Percentiles rank a stretch among this genome's conserved stretches.
Evolutionary conservation across 1,139 yeast species (phyloP).

Genomic region (Williopsis jadinii): DNA sequence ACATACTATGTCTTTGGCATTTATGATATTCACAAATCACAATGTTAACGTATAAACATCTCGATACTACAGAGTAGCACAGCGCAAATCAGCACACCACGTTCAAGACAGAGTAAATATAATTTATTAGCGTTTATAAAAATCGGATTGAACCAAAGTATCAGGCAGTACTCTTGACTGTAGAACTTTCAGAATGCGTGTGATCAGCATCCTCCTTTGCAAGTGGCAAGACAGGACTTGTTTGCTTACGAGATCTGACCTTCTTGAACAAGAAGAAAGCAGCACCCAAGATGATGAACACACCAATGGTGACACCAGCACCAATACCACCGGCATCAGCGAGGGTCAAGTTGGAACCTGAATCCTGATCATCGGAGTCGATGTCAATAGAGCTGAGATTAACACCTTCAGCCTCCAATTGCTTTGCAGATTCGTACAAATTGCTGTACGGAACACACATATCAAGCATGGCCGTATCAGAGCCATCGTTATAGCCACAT

Average conservation of each 20-base stretch:
- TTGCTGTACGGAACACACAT: conserved; percentile 30
- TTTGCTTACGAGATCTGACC: not conserved
- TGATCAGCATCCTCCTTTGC: conserved; percentile 4
- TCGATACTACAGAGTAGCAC: too few species aligned
- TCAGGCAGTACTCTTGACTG: conserved; percentile 28
- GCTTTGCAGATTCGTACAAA: conserved; percentile 23
- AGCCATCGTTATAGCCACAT: conserved; percentile 24
- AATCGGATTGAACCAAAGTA: too few species aligned
- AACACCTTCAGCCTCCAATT: conserved; percentile 25
- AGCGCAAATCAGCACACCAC: too few species aligned
- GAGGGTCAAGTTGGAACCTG: conserved; percentile 9
- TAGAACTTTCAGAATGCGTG: conserved; percentile 30
- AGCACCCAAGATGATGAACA: conserved; percentile 21
- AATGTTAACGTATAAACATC: too few species aligned
- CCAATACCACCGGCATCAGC: conserved; percentile 44
- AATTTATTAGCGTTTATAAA: too few species aligned
- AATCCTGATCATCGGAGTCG: conserved; percentile 1
- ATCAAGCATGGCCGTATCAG: conserved; percentile 15
- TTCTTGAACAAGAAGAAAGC: conserved; percentile 1
- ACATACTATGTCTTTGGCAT: too few species aligned
- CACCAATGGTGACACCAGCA: conserved; percentile 41
- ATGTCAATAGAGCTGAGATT: conserved; percentile 14
- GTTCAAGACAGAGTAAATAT: too few species aligned
- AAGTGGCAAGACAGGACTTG: conserved; percentile 2
- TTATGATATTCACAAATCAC: too few species aligned